Conservation (phyloP, 1,284 basidiomycete species). For the Boletus semigastroideus region DNA sequence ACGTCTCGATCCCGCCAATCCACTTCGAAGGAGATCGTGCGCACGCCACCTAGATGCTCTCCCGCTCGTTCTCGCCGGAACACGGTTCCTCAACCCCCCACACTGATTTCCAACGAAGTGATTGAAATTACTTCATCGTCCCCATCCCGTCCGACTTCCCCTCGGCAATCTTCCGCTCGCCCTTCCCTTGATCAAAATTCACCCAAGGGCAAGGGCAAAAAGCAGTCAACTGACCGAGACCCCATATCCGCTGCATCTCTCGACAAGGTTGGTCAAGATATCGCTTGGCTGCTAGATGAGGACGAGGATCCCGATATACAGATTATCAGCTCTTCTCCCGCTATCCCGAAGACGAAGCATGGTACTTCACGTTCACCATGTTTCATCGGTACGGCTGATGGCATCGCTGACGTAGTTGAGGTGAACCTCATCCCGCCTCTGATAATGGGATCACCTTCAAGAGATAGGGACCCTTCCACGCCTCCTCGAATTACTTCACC, state of each 20-base stretch:
- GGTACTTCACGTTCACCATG: neutral
- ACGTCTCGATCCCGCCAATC: conserved; percentile 13
- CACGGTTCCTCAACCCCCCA: conserved; percentile 16
- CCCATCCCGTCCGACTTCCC: conserved; percentile 19
- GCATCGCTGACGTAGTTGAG: conserved; percentile 9
- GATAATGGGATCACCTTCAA: conserved; percentile 21
- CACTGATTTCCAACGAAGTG: conserved; percentile 18
- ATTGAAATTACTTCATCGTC: conserved; percentile 34
- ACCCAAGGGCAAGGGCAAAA: conserved; percentile 14
- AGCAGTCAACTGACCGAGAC: conserved; percentile 1
- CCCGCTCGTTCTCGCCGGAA: conserved; percentile 17
- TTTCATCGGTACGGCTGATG: conserved; percentile 11
- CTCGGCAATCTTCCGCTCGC: conserved; percentile 2
- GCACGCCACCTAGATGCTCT: conserved; percentile 15
- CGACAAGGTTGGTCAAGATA: conserved; percentile 34
- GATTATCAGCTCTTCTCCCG: conserved; percentile 50
- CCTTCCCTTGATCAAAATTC: neutral
- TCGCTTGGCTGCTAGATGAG: conserved; percentile 67
- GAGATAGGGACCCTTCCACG: conserved; percentile 45
- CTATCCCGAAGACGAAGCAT: conserved; percentile 10
- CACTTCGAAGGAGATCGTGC: neutral
- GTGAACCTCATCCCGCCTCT: conserved; percentile 3
- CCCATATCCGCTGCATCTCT: neutral
- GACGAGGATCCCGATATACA: conserved; percentile 53
- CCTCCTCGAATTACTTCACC: conserved; percentile 29